Evolutionary conservation across 495 filamentous ascomycete species (phyloP), one percentile per base, ranked within the genome.

Genomic region (Penicillium subrubescens): DNA sequence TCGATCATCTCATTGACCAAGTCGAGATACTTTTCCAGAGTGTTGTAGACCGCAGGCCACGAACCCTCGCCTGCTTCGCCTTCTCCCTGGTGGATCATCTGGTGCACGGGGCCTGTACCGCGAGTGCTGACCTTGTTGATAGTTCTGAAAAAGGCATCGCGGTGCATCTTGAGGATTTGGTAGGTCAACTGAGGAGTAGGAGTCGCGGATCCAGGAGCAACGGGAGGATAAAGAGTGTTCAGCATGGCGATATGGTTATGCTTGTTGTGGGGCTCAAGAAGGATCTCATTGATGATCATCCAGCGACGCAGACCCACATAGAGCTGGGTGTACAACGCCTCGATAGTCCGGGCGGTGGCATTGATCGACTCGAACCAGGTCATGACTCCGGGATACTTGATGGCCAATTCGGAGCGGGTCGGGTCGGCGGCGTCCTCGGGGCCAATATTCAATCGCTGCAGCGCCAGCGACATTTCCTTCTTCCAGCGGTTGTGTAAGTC

Each of bases 221-320:
- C 72, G 23, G 83, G 87, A 21, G 89, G 89, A 65, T 90, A 89
- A n/a, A 92, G 80, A 27, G 89, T 91, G 76, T 92, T 92, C 43
- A 92, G 84, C 84, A 92, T 88, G 57, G 88, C 90, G 59, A 90
- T 82, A 73, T 89, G 89, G 67, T 90, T 91, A 69, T 82, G 82
- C 68, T 89, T 88, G 75, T 86, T 86, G 76, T 87, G 87, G 0
- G 87, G 87, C 56, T 82, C 77, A 21, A 89, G 75, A 31, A 87
- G 83, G 71, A 92, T 83, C 67, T 92, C 90, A 62, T 92, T 89
- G 68, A 92, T 84, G 50, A 92, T 75, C 75, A 90, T 88, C 88
- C 89, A 92, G 64, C 88, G 86, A 60, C 90, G 86, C 57, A 92
- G 75, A 39, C 86, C 87, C 66, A 91, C 71, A 65, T 88, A 90